These are phyloP conservation scores for Trametes polyzona DNA, from an alignment of 1,284 basidiomycete genomes.

Conservation along the genomic window DNA sequence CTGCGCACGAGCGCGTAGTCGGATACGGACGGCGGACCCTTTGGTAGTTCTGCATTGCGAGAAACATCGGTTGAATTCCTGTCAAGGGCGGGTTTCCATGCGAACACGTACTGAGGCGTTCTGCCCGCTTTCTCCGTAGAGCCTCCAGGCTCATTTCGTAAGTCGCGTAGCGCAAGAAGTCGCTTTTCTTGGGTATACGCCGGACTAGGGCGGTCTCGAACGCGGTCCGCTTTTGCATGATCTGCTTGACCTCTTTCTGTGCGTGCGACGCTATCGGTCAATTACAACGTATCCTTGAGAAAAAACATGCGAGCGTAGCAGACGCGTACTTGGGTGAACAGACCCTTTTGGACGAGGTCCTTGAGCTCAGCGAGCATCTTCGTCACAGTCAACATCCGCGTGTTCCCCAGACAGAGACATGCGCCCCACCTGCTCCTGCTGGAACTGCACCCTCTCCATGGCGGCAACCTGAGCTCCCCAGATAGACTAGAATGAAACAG, in stretches of 20 bases:
- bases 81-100: background rate
- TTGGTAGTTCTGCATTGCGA: conserved; percentile 11
- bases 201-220: conserved; percentile 88
- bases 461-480: background rate
- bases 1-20: conserved; percentile 83
- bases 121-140: conserved; percentile 74
- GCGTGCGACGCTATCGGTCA: conserved; percentile 18
- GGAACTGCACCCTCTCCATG: conserved; percentile 95
- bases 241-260: conserved; percentile 81
- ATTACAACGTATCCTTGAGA: conserved; percentile 24
- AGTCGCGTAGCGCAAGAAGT: conserved; percentile 90
- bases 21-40: conserved; percentile 61
- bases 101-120: conserved; percentile 66
- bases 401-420: background rate
- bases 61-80: background rate
- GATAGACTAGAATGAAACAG: background rate
- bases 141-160: conserved; percentile 93
- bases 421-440: conserved; percentile 86
- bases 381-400: background rate
- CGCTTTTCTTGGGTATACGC: conserved; percentile 81
- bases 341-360: conserved; percentile 85
- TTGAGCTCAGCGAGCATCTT: conserved; percentile 97
- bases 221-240: conserved; percentile 83
- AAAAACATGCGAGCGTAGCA: background rate
- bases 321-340: conserved; percentile 80